These are phyloP conservation scores for Gaultheria prostrata DNA, from an alignment of 148 eudicot genomes.

Conservation along the genomic window DNA sequence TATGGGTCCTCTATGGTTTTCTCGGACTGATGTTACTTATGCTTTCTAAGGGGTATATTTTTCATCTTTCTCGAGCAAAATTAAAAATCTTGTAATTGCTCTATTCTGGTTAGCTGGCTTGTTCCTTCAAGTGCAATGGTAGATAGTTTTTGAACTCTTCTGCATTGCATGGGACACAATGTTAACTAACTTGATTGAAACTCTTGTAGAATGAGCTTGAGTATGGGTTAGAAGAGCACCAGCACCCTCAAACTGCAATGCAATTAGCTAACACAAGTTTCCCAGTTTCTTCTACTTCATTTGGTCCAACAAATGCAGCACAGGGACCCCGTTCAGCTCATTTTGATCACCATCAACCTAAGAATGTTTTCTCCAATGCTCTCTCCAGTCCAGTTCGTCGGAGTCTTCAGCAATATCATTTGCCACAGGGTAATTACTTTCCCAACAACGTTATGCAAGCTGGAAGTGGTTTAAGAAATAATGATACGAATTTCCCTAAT, in stretches of 20 bases:
- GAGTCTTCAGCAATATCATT: conserved; percentile 22
- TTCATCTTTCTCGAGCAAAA: not conserved
- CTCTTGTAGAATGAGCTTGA: conserved; percentile 15
- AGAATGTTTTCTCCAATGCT: conserved; percentile 20
- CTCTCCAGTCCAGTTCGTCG: conserved; percentile 26
- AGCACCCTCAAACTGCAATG: conserved; percentile 14
- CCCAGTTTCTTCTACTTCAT: conserved; percentile 15
- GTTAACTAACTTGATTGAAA: not conserved
- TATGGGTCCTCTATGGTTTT: not conserved
- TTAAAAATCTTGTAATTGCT: not conserved
- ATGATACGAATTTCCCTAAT: not conserved
- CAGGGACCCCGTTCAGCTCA: conserved; percentile 20
- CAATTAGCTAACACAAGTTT: conserved; percentile 7
- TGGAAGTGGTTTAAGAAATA: conserved; percentile 7
- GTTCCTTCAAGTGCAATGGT: not conserved
- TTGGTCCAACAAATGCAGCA: conserved; percentile 9
- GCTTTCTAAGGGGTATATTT: not conserved
- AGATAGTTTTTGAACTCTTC: not conserved
- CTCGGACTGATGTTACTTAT: not conserved
- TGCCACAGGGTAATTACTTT: conserved; percentile 16
- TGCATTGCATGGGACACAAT: not conserved
- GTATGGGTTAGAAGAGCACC: conserved; percentile 9
- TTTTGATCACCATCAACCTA: conserved; percentile 10
- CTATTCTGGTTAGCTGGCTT: not conserved
- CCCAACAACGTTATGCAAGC: conserved; percentile 14